phyloP scores from a whole-genome alignment of 225 moss, liverwort and hornwort species.

The Asterella californica region DNA sequence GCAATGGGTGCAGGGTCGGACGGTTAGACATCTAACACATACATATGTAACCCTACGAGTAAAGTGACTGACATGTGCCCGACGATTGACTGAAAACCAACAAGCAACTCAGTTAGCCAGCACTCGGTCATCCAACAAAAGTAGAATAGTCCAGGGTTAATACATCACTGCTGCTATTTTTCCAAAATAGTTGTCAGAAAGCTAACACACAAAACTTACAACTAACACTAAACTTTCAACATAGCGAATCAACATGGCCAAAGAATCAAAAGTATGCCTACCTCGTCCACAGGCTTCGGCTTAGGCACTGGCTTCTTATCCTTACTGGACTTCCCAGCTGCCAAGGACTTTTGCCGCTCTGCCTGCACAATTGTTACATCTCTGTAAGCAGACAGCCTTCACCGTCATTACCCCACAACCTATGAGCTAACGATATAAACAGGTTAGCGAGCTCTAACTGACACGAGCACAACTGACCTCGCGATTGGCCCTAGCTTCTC shows the following conservation, averaged over 20 bases:
- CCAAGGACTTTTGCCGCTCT: slow-evolving; percentile 36
- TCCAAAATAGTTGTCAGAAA: background rate
- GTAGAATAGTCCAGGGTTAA: too few relatives aligned
- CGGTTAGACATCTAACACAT: too few relatives aligned
- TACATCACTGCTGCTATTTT: background rate
- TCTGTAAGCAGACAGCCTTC: background rate
- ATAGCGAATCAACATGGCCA: background rate
- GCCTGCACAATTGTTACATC: slow-evolving; percentile 24
- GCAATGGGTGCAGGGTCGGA: too few relatives aligned
- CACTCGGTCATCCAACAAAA: too few relatives aligned
- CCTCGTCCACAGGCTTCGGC: slow-evolving; percentile 39
- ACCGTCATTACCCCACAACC: too few relatives aligned
- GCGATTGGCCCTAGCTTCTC: slow-evolving; percentile 35
- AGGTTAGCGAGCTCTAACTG: background rate
- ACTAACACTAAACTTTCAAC: background rate
- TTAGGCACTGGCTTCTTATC: slow-evolving; percentile 34
- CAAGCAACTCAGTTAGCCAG: too few relatives aligned
- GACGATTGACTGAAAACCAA: too few relatives aligned
- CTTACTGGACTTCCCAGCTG: slow-evolving; percentile 31
- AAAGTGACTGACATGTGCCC: too few relatives aligned
- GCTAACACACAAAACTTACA: background rate
- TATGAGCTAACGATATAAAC: background rate
- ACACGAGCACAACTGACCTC: slow-evolving; percentile 16
- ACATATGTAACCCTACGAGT: too few relatives aligned
- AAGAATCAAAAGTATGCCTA: background rate